phyloP scores from a whole-genome alignment of 768 basidiomycete genomes.

The Boletus patriciae region DNA sequence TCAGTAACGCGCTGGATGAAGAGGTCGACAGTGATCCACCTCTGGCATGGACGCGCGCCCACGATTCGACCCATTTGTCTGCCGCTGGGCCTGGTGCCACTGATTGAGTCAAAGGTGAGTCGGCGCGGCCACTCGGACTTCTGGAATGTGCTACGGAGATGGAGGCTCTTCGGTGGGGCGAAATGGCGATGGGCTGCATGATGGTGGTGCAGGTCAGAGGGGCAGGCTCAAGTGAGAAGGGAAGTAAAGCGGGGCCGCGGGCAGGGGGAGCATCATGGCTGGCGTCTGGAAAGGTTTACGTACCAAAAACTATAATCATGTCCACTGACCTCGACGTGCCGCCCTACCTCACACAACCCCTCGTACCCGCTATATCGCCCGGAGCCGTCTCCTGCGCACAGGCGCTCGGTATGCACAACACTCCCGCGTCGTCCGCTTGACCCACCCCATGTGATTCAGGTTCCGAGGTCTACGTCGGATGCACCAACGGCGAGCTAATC shows the following conservation, averaged over 20 bases:
- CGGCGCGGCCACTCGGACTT: constrained; percentile 13
- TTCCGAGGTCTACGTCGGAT: constrained; percentile 85
- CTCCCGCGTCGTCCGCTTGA: not conserved
- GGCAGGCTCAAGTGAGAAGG: not conserved
- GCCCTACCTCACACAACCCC: constrained; percentile 57
- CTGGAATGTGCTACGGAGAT: constrained; percentile 15
- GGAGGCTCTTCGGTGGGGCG: constrained; percentile 21
- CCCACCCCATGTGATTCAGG: constrained; percentile 42
- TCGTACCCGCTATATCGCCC: constrained; percentile 40
- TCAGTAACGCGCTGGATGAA: not conserved
- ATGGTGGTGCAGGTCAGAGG: not conserved
- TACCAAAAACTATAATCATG: constrained; percentile 24
- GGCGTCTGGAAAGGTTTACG: constrained; percentile 14
- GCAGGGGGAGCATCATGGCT: constrained; percentile 15
- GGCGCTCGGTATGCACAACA: constrained; percentile 48
- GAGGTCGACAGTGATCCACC: constrained; percentile 40
- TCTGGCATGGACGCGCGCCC: constrained; percentile 56
- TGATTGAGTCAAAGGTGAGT: constrained; percentile 21
- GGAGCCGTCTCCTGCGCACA: constrained; percentile 45
- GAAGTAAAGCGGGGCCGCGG: constrained; percentile 9
- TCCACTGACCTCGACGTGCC: constrained; percentile 48
- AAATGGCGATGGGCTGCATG: constrained; percentile 18
- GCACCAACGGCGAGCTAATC: constrained; percentile 79
- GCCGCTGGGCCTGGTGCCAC: constrained; percentile 32
- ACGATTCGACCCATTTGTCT: constrained; percentile 56